Evolutionary conservation across 1,284 basidiomycete species (phyloP), one percentile per base, ranked within the genome.

Genomic region (Amylostereum areolatum): DNA sequence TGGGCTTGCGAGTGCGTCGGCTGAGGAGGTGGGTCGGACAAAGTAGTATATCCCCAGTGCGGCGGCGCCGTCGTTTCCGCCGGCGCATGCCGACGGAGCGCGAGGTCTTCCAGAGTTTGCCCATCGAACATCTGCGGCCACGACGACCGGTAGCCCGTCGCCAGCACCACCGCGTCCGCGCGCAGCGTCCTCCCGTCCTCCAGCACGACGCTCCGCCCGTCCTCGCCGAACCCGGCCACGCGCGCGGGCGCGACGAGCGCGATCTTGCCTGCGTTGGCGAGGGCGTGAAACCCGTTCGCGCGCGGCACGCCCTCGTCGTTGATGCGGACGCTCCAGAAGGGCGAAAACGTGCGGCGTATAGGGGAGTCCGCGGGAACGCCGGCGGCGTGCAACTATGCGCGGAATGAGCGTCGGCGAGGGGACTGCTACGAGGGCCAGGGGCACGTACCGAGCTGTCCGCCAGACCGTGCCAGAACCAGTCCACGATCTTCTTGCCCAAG

Each of bases 101-200:
- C 41, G 7, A 11, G 24, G 6, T 28, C 41, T 8, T 43, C 41
- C 8, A 28, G 5, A 24, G 11, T 28, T 62, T 46, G 0, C 53
- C 43, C 32, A 44, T 46, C 12, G 45, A 81, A 74, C 5, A 82
- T 62, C 4, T 56, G 51, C 3, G 58, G 51, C 80, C 79, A 82
- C 1, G 77, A 80, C 3, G 76, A 79, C 30, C 59, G 57, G 56
- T 75, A 83, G 2, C 81, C 81, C 12, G 81, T 82, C 1, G 70
- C 75, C 0, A 83, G 68, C 2, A 83, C 60, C 5, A 83, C 67
- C 2, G 71, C 71, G 42, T 74, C 66, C 3, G 77, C 75, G 3
- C 35, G 33, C 5, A 80, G 45, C 1, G 52, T 55, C 37, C 61
- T 55, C 0, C 74, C 74, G 49, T 77, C 65, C 25, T 57, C 62